Base-by-base conservation (phyloP, 176 grass and related monocot genomes). In the Urochloa ruziziensis region DNA sequence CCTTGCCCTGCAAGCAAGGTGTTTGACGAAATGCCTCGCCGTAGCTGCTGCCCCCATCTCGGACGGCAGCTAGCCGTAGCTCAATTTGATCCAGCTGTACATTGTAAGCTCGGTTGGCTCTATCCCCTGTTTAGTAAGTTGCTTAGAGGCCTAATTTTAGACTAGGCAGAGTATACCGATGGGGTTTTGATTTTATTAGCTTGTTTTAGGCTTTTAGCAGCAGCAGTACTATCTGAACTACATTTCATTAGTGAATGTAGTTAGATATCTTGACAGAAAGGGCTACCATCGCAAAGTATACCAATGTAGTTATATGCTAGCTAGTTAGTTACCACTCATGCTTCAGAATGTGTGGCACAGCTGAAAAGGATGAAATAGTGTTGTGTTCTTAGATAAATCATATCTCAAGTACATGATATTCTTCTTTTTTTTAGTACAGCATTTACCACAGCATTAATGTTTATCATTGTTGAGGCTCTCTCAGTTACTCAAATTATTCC, bases 1-100 rank as follows among this genome's bases (percentile, higher is more conserved):
- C 63, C 69, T 53, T 70, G 43, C 33, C 32, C 30, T 74, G 84
- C 84, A 73, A 76, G 28, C 27, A 8, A 68, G 75, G 23, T 89
- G 89, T 89, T 89, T 35, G 85, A 80, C 71, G 63, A 86, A 91
- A 94, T 91, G 76, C 75, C 52, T 57, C 18, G 51, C 0, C 67
- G 4, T 74, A 72, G 3, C 9, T 70, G n/a, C n/a, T n/a, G n/a
- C n/a, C n/a, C n/a, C n/a, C n/a, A n/a, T n/a, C n/a, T n/a, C n/a
- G n/a, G n/a, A n/a, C n/a, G n/a, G n/a, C 56, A 59, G 56, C 56
- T 59, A 59, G 56, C n/a, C n/a, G n/a, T 13, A 59, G 56, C 56
- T 59, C 46, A 77, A n/a, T n/a, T 13, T 19, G 10, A 53, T 36
- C 34, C 13, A 32, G 33, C 54, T 3, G 5, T 39, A 14, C 46